Base-by-base conservation (phyloP, 257 asterid species). In the Orobanche coerulescens region DNA sequence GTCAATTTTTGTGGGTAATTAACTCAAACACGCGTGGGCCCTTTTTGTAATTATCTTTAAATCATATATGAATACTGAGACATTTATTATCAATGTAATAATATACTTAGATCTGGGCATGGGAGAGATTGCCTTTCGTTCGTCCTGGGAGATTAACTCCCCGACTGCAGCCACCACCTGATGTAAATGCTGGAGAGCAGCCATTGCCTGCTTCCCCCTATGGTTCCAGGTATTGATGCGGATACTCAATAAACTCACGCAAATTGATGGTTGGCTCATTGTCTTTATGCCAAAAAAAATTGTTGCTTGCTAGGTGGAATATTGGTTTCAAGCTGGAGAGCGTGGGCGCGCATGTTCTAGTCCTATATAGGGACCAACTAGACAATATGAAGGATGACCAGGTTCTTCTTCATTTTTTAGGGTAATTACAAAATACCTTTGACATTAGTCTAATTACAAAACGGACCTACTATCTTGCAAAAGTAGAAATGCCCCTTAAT, bases 71-170 rank as follows among this genome's bases (percentile, higher is more conserved):
- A 19, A 54, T 25, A 55, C 46, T 11, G 43, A 64, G 63, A 68
- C 33, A 61, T 70, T 6, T 39, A 51, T 71, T 26, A 48, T 71
- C n/a, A n/a, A n/a, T 25, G 9, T 18, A 40, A 22, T 53, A 39
- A 24, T 59, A 20, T 43, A 33, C 39, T 65, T 73, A 86, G 93
- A 75, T 87, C 50, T 87, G 95, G 95, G 90, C 93, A 4, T 84
- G 95, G 95, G 95, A 87, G 83, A 81, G 95, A 67, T 67, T 87
- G 50, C 88, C 93, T 26, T 81, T 84, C 61, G 63, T 84, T 56
- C 93, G 95, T 43, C 93, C 95, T 3, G 95, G 90, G 71, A 81
- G 88, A 74, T 71, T 86, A 64, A 73, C 80, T 62, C 95, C 95
- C 12, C 82, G 79, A 52, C 80, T 65, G 69, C 84, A 79, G 69